A percentile compares a stretch with the other conserved stretches of the same genome.
phyloP scores from a whole-genome alignment of 176 grass and related monocot species.

The Aegilops sharonensis region DNA sequence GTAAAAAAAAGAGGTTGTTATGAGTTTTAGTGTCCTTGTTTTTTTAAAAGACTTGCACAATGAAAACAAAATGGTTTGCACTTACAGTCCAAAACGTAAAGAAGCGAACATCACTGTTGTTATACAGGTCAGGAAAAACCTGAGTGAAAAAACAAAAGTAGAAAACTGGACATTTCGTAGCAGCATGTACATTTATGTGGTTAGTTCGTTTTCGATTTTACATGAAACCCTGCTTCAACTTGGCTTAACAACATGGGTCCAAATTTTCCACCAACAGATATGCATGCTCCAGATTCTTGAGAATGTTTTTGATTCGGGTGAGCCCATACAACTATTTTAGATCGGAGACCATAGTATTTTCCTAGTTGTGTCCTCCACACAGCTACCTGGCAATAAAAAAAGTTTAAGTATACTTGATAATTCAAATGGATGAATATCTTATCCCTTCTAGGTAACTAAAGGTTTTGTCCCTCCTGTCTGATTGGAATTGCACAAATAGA shows the following conservation, averaged over 20 bases:
- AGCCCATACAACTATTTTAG: neutral
- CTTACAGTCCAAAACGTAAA: slow-evolving; percentile 48
- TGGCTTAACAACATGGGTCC: neutral
- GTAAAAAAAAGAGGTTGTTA: neutral
- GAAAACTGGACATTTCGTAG: neutral
- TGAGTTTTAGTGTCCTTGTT: neutral
- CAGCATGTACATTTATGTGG: neutral
- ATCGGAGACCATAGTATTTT: neutral
- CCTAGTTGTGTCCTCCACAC: neutral
- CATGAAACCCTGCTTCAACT: slow-evolving; percentile 31
- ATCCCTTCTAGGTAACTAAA: too few relatives aligned
- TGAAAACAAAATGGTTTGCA: neutral
- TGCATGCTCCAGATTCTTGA: neutral
- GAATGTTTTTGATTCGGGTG: neutral
- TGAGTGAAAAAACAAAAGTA: neutral
- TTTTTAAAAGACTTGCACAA: neutral
- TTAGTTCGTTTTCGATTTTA: neutral
- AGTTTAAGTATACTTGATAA: neutral
- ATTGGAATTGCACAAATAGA: too few relatives aligned
- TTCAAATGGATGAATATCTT: neutral
- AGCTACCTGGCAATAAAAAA: neutral
- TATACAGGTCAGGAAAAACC: slow-evolving; percentile 22
- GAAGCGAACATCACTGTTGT: slow-evolving; percentile 36
- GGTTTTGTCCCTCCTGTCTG: too few relatives aligned
- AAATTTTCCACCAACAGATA: neutral